Percentiles rank a stretch among this genome's conserved stretches.
Conservation (phyloP, 768 basidiomycete species). For the button mushroom (Agaricus bisporus) region DNA sequence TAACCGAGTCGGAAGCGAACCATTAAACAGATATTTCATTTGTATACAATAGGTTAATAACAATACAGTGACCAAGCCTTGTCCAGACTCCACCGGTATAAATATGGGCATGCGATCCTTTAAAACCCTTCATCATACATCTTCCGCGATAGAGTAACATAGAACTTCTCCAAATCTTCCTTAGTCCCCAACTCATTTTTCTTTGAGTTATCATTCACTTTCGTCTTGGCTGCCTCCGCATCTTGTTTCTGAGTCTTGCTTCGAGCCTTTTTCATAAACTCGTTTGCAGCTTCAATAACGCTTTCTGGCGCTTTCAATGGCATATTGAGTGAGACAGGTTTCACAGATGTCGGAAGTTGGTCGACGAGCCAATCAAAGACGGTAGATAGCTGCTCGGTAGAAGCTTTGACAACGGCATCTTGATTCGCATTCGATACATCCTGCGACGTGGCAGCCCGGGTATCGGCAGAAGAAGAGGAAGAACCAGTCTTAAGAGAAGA, state of each 20-base stretch:
- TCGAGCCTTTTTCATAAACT: conserved; percentile 6
- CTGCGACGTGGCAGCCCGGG: not conserved
- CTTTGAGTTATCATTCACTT: conserved; percentile 8
- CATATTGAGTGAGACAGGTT: conserved; percentile 1
- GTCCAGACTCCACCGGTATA: no score
- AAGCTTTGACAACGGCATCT: conserved; percentile 58
- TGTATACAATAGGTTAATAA: no score
- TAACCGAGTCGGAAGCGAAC: no score
- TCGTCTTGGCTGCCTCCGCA: conserved; percentile 16
- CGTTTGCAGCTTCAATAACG: conserved; percentile 9
- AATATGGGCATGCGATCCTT: conserved; percentile 8
- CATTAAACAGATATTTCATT: no score
- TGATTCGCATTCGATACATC: conserved; percentile 15
- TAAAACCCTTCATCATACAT: conserved; percentile 90
- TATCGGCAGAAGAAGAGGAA: not conserved
- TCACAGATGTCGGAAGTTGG: conserved; percentile 43
- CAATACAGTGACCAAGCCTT: no score
- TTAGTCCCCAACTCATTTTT: conserved; percentile 55
- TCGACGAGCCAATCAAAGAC: conserved; percentile 81
- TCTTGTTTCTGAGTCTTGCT: conserved; percentile 19
- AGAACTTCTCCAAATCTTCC: conserved; percentile 83
- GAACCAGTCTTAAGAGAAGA: not conserved
- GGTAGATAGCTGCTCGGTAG: conserved; percentile 65
- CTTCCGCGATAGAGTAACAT: conserved; percentile 82
- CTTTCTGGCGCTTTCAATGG: conserved; percentile 6